Evolutionary conservation across 345 rosid species (phyloP).

Genomic region (Eucalyptus melliodora): DNA sequence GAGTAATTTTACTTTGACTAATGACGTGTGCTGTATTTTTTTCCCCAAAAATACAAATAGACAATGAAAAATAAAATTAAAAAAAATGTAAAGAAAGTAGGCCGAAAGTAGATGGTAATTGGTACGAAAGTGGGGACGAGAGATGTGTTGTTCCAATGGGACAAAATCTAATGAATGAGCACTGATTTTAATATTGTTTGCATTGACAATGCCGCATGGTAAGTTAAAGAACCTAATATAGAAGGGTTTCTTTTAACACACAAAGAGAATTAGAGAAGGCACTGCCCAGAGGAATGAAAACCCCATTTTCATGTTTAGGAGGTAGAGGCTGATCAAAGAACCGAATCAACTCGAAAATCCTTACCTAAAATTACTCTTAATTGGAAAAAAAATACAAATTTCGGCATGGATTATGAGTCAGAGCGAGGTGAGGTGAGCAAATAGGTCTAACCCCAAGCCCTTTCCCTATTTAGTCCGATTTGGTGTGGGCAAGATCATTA

Average conservation of each 20-base stretch:
- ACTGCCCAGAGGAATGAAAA: not conserved
- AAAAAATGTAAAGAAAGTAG: not conserved
- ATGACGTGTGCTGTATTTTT: not conserved
- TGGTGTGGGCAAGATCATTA: not conserved
- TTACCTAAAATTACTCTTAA: not conserved
- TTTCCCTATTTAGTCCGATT: accelerated
- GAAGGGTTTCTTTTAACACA: not conserved
- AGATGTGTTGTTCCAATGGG: not conserved
- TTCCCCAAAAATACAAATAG: not conserved
- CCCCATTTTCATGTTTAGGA: not conserved
- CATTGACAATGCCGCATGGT: not conserved
- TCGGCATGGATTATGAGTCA: not conserved
- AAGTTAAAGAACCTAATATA: not conserved
- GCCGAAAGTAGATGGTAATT: not conserved
- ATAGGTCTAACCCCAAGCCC: not conserved
- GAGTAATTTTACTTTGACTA: not conserved
- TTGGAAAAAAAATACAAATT: not conserved
- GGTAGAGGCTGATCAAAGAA: accelerated
- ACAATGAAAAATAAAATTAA: not conserved
- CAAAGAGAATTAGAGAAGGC: not conserved
- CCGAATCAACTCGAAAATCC: accelerated
- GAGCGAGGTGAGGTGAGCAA: not conserved
- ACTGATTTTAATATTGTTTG: not conserved
- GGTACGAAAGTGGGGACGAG: not conserved
- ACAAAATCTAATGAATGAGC: not conserved